Conservation (phyloP, 441 rosid genomes). For the Aquilaria agallochum region DNA sequence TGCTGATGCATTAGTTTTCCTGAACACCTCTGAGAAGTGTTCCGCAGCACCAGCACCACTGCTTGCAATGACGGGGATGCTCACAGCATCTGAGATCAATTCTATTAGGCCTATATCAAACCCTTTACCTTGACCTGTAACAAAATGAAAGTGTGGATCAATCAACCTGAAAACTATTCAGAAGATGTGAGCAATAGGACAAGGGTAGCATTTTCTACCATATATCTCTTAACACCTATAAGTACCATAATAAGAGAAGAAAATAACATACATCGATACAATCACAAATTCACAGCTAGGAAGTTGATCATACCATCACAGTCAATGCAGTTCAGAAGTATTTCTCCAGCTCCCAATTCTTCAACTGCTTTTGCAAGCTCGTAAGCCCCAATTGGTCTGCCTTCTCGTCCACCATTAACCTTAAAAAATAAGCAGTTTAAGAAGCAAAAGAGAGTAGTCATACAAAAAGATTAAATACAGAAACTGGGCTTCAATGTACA, state of each 20-base stretch:
- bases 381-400: slow-evolving; percentile 93
- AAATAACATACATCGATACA: background rate
- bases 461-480: slow-evolving; percentile 4
- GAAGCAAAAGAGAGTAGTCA: slow-evolving; percentile 9
- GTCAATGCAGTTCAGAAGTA: slow-evolving; percentile 89
- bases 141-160: slow-evolving; percentile 1
- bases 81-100: slow-evolving; percentile 82
- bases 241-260: background rate
- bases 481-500: too few relatives aligned
- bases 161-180: too few relatives aligned
- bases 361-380: slow-evolving; percentile 98
- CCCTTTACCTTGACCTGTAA: slow-evolving; percentile 95
- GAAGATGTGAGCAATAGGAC: too few relatives aligned
- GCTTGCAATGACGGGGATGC: slow-evolving; percentile 95
- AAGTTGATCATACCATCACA: slow-evolving; percentile 61
- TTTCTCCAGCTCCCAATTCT: slow-evolving; percentile 96
- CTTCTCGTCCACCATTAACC: slow-evolving; percentile 98
- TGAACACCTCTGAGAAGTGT: slow-evolving; percentile 86
- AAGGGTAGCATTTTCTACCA: too few relatives aligned
- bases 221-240: background rate
- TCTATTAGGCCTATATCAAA: slow-evolving; percentile 73
- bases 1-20: slow-evolving; percentile 81
- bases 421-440: slow-evolving; percentile 20
- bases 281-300: background rate
- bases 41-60: slow-evolving; percentile 85